Evolutionary conservation across 805 yeast species (phyloP), one percentile per base, ranked within the genome.

Genomic region (Kuraishia capsulata): DNA sequence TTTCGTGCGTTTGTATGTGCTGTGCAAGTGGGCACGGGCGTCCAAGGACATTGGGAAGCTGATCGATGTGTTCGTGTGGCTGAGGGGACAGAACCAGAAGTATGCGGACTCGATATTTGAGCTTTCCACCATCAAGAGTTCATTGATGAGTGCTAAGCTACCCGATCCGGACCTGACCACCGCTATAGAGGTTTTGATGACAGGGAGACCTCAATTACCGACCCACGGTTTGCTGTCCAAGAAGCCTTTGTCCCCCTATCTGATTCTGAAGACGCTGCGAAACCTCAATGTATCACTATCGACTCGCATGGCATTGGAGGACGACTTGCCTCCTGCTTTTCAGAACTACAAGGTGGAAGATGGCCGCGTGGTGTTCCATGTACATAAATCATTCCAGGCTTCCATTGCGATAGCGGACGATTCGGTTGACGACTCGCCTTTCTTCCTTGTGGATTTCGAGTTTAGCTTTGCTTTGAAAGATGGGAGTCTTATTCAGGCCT

Each of bases 121-220:
- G 10, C 63, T 88, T 30, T 83, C 79, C 44, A 67, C 69, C n/a
- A 63, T 83, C 19, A 84, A 79, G 45, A 73, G 77, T 37, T 75
- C 81, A n/a, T 59, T 84, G 45, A 73, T 87, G 1, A 84, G 88
- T 21, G 97, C 98, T 0, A 89, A 94, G 51, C 62, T 90, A 38
- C 95, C 96, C 4, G 86, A 87, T 56, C 92, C 96, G 0, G 99
- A 92, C 58, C 57, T 92, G 17, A 71, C 78, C 19, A 89, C 97
- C 0, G 86, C 95, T 1, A 62, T 90, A 47, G 94, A 90, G 53
- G 96, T 92, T 0, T 65, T 89, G 39, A 73, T 78, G 30, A 67
- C 73, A 30, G 95, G 95, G 3, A 65, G 81, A 44, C 96, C 97
- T 1, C 77, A 73, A 29, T 65, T 84, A 30, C 79, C 87, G 2